These are phyloP conservation scores for Ophiostoma ulmi DNA, from an alignment of 2,329 filamentous ascomycete species.

Conservation along the genomic window DNA sequence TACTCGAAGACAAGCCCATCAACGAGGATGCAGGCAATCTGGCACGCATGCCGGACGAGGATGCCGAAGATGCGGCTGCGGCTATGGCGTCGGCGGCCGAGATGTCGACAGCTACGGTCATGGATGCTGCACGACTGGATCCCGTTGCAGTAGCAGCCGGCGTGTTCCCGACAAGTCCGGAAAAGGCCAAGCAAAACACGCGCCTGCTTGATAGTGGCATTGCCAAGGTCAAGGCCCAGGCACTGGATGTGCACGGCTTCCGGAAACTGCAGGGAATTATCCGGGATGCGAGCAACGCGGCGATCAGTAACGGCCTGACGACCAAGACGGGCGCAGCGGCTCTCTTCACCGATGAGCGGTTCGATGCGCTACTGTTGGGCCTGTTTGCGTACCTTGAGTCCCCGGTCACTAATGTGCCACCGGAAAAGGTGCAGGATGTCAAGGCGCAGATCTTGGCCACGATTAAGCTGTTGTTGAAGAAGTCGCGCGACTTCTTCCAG, in stretches of 20 bases:
- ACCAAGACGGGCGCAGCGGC: conserved; percentile 33
- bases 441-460: conserved; percentile 71
- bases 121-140: conserved; percentile 6
- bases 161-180: conserved; percentile 37
- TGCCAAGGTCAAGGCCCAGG: conserved; percentile 62
- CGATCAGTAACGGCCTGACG: conserved; percentile 14
- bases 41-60: conserved; percentile 27
- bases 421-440: conserved; percentile 64
- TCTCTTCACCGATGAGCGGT: conserved; percentile 61
- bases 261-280: conserved; percentile 70
- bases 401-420: conserved; percentile 47
- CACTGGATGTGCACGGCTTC: conserved; percentile 76
- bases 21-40: conserved; percentile 50
- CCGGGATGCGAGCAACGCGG: conserved; percentile 43
- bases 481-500: conserved; percentile 60
- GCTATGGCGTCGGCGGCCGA: conserved; percentile 21
- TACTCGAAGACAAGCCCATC: conserved; percentile 55
- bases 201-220: conserved; percentile 70
- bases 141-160: conserved; percentile 20
- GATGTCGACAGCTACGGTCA: conserved; percentile 12
- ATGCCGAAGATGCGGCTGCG: neutral
- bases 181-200: conserved; percentile 53
- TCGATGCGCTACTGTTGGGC: conserved; percentile 60
- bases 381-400: conserved; percentile 69
- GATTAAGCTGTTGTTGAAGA: conserved; percentile 65